Conservation (phyloP, 2,329 filamentous ascomycete genomes). For the Penicillium brasilianum region DNA sequence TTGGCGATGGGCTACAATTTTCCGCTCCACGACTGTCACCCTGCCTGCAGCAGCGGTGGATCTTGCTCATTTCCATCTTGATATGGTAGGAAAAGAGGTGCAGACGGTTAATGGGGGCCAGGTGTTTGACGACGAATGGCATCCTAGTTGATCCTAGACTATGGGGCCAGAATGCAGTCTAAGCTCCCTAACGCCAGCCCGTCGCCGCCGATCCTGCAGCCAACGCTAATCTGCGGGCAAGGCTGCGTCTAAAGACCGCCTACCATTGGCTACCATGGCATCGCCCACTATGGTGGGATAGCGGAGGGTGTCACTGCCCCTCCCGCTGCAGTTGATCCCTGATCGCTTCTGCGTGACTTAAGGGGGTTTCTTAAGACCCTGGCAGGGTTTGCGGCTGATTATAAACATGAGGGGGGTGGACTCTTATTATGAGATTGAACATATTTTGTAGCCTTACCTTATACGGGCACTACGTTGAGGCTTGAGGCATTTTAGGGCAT, state of each 20-base stretch:
- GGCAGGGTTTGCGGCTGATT: background rate
- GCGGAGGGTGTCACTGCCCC: background rate
- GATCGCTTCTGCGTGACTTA: background rate
- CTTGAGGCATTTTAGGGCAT: background rate
- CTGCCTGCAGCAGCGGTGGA: background rate
- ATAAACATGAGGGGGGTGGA: background rate
- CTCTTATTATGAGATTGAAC: background rate
- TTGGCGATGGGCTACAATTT: background rate
- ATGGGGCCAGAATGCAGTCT: slow-evolving; percentile 2
- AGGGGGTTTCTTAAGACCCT: too few relatives aligned
- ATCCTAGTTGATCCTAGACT: background rate
- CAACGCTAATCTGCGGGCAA: background rate
- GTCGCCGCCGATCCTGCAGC: background rate
- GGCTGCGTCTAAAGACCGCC: background rate
- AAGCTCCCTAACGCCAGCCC: too few relatives aligned
- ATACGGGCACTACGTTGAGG: background rate
- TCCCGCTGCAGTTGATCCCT: background rate
- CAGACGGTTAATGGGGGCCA: background rate
- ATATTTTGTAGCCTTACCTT: background rate
- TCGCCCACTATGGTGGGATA: background rate
- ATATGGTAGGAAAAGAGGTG: too few relatives aligned
- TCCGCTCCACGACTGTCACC: background rate
- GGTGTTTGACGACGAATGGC: background rate
- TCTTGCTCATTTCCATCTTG: background rate
- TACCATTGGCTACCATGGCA: background rate